These are phyloP conservation scores for Eucalyptus fibrosa DNA, from an alignment of 345 rosid genomes.

Conservation along the genomic window DNA sequence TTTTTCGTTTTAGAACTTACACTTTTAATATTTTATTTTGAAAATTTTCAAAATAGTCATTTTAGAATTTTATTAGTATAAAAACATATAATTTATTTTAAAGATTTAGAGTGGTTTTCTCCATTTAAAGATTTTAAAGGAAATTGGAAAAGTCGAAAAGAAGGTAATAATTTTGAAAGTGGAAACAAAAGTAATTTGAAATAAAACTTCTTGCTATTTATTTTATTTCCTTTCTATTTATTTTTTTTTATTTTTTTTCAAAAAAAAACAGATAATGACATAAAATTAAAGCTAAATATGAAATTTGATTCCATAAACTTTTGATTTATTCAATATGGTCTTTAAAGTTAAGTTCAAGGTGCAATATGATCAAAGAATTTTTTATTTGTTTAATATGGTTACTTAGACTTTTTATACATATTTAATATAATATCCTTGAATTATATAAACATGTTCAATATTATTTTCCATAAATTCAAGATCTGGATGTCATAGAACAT, in stretches of 20 bases:
- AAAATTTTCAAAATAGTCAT: too few relatives aligned
- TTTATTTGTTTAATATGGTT: too few relatives aligned
- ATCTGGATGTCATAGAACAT: not conserved
- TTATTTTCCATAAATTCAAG: not conserved
- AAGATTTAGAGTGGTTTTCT: not conserved
- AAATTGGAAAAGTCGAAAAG: not conserved
- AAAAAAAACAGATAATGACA: too few relatives aligned
- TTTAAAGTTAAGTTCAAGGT: accelerated
- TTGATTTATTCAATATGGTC: accelerated
- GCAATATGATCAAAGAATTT: accelerated
- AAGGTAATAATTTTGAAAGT: not conserved
- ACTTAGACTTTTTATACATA: accelerated
- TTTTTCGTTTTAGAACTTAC: too few relatives aligned
- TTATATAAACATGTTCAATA: accelerated
- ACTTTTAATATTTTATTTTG: too few relatives aligned
- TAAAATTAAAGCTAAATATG: too few relatives aligned
- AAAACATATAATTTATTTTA: too few relatives aligned
- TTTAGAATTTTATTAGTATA: too few relatives aligned
- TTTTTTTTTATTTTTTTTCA: too few relatives aligned
- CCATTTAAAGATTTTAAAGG: not conserved
- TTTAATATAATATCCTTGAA: accelerated
- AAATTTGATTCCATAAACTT: accelerated
- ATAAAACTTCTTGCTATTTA: not conserved
- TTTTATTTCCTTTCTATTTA: too few relatives aligned
- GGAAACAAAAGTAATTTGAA: not conserved